Evolutionary conservation across 2,329 filamentous ascomycete species (phyloP).

Genomic region (Xylaria digitata): DNA sequence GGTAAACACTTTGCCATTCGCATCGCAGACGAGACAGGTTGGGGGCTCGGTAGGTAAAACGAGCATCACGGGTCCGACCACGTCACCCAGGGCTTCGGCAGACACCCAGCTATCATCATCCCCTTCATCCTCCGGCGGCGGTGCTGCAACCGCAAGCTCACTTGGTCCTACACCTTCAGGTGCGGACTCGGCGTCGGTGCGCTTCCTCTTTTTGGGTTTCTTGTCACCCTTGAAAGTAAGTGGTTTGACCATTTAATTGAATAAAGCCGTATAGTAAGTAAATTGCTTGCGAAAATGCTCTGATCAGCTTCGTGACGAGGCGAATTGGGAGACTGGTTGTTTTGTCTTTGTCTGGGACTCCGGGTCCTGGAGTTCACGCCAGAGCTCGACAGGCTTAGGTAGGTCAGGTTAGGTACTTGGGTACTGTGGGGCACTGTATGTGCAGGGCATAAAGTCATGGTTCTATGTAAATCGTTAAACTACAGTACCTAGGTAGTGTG

Average conservation of each 20-base stretch:
- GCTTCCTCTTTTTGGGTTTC: constrained; percentile 91
- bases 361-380: too few species aligned
- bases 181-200: constrained; percentile 59
- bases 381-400: neutral
- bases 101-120: constrained; percentile 93
- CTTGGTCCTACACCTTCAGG: constrained; percentile 48
- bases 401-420: too few species aligned
- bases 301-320: neutral
- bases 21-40: constrained; percentile 84
- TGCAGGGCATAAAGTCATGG: too few species aligned
- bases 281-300: neutral
- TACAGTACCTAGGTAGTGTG: too few species aligned
- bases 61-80: constrained; percentile 84
- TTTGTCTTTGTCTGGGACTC: neutral
- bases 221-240: constrained; percentile 98
- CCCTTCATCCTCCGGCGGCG: constrained; percentile 53
- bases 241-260: constrained; percentile 79
- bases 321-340: too few species aligned
- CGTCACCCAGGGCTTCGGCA: constrained; percentile 78
- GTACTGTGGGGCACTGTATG: too few species aligned
- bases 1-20: constrained; percentile 86
- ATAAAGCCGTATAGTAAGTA: neutral
- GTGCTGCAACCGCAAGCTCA: constrained; percentile 50
- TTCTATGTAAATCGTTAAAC: too few species aligned
- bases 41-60: constrained; percentile 80